These are phyloP conservation scores for Xenoacremonium recifei DNA, from an alignment of 2,329 filamentous ascomycete species.

Conservation along the genomic window DNA sequence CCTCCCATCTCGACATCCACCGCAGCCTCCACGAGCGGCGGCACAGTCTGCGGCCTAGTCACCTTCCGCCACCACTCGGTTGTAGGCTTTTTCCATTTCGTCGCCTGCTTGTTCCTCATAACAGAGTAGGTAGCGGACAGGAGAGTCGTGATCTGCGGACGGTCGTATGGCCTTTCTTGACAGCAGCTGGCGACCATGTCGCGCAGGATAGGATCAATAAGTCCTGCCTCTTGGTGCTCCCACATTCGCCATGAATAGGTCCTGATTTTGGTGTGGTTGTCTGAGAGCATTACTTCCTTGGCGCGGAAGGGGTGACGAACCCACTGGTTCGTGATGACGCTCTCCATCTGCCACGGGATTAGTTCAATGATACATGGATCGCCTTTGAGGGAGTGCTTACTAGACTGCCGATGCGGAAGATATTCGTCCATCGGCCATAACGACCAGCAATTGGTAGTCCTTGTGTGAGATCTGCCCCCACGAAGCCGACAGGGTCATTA, in stretches of 20 bases:
- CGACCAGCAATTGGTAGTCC: conserved; percentile 28
- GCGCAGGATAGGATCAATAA: conserved; percentile 14
- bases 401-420: conserved; percentile 26
- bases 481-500: too few relatives aligned
- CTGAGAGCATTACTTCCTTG: background rate
- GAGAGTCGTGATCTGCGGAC: conserved; percentile 18
- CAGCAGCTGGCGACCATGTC: conserved; percentile 23
- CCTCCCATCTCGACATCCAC: too few relatives aligned
- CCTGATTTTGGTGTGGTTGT: background rate
- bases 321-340: conserved; percentile 18
- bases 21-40: background rate
- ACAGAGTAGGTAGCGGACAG: conserved; percentile 14
- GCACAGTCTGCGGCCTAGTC: background rate
- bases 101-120: conserved; percentile 17
- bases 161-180: conserved; percentile 23
- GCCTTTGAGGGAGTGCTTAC: conserved; percentile 14
- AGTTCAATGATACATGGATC: conserved; percentile 2
- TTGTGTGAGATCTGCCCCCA: too few relatives aligned
- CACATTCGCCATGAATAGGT: conserved; percentile 25
- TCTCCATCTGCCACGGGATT: conserved; percentile 23
- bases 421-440: conserved; percentile 28
- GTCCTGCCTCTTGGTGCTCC: too few relatives aligned
- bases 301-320: conserved; percentile 12
- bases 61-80: conserved; percentile 4
- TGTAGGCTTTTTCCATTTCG: conserved; percentile 13